Evolutionary conservation across 2,329 filamentous ascomycete species (phyloP).

Genomic region (Cercospora brassicicola): DNA sequence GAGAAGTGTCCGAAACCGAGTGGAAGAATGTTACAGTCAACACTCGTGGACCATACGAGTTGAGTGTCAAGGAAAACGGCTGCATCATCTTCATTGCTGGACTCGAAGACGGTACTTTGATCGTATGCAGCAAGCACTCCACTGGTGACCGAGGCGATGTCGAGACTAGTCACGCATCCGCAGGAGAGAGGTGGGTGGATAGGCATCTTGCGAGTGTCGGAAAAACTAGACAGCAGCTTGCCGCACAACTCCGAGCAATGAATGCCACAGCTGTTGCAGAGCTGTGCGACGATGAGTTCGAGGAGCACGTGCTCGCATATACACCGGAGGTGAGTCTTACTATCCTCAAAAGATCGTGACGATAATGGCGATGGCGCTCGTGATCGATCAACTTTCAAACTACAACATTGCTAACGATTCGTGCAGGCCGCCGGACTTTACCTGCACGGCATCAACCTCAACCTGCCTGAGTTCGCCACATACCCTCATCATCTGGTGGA

Average conservation of each 20-base stretch:
- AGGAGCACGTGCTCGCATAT: constrained; percentile 95
- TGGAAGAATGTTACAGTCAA: constrained; percentile 76
- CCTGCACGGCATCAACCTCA: constrained; percentile 93
- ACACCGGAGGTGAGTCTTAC: constrained; percentile 56
- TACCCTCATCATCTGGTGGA: constrained; percentile 83
- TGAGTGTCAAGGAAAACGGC: constrained; percentile 98
- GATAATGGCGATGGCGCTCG: not conserved
- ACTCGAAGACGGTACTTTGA: constrained; percentile 79
- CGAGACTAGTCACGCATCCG: constrained; percentile 76
- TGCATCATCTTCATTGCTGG: constrained; percentile 98
- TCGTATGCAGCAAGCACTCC: constrained; percentile 99
- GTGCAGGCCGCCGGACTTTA: constrained; percentile 74
- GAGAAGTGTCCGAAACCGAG: constrained; percentile 75
- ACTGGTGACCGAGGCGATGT: constrained; percentile 75
- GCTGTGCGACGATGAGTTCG: constrained; percentile 92
- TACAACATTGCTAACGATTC: not conserved
- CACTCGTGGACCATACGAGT: constrained; percentile 85
- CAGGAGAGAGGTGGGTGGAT: constrained; percentile 79
- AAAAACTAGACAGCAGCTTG: constrained; percentile 76
- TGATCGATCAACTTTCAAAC: not conserved
- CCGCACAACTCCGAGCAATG: constrained; percentile 69
- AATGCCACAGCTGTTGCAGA: constrained; percentile 96
- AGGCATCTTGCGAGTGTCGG: constrained; percentile 74
- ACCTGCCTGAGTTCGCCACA: constrained; percentile 86
- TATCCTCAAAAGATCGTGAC: not conserved